Evolutionary conservation across 2,329 filamentous ascomycete genomes (phyloP).

Genomic region (Colletotrichum viniferum): DNA sequence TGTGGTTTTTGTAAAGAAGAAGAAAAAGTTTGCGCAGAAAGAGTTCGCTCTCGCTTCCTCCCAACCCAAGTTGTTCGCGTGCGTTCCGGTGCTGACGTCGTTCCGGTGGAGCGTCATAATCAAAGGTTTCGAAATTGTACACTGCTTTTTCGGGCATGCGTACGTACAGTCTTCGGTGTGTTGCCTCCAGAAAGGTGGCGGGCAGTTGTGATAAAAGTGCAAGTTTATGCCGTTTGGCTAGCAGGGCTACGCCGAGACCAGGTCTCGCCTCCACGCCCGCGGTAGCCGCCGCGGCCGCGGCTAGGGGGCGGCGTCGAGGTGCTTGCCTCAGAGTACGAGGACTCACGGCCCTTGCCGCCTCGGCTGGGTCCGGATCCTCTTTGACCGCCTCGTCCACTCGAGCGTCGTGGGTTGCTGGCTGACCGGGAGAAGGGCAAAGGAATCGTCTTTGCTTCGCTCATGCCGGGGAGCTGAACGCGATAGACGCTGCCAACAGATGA

Average conservation of each 20-base stretch:
- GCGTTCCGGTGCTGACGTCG: neutral
- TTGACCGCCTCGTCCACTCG: slow-evolving; percentile 24
- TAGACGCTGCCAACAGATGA: slow-evolving; percentile 20
- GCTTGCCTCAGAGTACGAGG: slow-evolving; percentile 18
- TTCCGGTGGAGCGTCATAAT: neutral
- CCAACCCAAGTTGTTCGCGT: neutral
- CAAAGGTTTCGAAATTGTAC: neutral
- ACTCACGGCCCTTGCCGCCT: slow-evolving; percentile 22
- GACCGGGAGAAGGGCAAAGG: slow-evolving; percentile 37
- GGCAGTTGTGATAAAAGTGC: neutral
- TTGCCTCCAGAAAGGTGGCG: neutral
- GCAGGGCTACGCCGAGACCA: slow-evolving; percentile 39
- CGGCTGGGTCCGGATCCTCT: slow-evolving; percentile 22
- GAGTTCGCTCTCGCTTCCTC: slow-evolving; percentile 6
- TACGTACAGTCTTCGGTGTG: neutral
- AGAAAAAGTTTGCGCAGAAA: slow-evolving; percentile 3
- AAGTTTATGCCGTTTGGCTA: slow-evolving; percentile 13
- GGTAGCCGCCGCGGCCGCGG: slow-evolving; percentile 44
- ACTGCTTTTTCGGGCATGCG: neutral
- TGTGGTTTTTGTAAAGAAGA: neutral
- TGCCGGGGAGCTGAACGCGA: slow-evolving; percentile 46
- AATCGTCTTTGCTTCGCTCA: slow-evolving; percentile 41
- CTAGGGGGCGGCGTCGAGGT: slow-evolving; percentile 26
- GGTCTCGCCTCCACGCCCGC: slow-evolving; percentile 42
- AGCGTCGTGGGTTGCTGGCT: slow-evolving; percentile 35